Conservation (phyloP, 208 protist species). For the Leishmania mexicana region DNA sequence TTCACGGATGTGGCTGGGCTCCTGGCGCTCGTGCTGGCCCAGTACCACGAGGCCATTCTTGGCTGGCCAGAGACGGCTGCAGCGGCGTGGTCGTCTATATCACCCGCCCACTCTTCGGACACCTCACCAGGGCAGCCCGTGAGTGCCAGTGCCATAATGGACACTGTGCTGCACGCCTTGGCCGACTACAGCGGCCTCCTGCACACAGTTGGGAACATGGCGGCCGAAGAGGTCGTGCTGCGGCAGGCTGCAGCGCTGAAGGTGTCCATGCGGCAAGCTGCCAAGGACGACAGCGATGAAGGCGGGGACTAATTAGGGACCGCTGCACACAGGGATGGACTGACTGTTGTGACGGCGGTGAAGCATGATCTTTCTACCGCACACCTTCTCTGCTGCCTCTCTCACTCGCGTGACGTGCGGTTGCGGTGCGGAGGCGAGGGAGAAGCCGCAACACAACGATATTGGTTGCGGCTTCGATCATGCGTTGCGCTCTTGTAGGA, state of each 20-base stretch:
- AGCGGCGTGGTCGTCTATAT: conserved; percentile 5
- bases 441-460: not conserved
- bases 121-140: not conserved
- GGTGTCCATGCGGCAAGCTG: conserved; percentile 14
- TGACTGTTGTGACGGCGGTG: not conserved
- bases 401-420: not conserved
- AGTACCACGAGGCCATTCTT: conserved; percentile 27
- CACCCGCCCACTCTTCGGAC: not conserved
- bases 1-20: conserved; percentile 71
- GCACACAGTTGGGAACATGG: conserved; percentile 55
- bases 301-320: not conserved
- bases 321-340: not conserved
- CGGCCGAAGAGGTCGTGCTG: conserved; percentile 43
- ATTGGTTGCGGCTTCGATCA: not conserved
- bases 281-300: not conserved
- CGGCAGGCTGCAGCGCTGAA: conserved; percentile 52
- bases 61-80: conserved; percentile 6
- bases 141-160: conserved; percentile 8
- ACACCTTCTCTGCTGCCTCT: too few species aligned
- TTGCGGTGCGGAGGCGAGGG: not conserved
- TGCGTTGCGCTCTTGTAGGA: not conserved
- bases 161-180: conserved; percentile 50
- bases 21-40: conserved; percentile 52
- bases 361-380: not conserved
- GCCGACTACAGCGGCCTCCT: conserved; percentile 65